A percentile compares a stretch with the other conserved stretches of the same genome.
Conservation (phyloP, 2,329 filamentous ascomycete genomes). For the Ascomycota sp. region DNA sequence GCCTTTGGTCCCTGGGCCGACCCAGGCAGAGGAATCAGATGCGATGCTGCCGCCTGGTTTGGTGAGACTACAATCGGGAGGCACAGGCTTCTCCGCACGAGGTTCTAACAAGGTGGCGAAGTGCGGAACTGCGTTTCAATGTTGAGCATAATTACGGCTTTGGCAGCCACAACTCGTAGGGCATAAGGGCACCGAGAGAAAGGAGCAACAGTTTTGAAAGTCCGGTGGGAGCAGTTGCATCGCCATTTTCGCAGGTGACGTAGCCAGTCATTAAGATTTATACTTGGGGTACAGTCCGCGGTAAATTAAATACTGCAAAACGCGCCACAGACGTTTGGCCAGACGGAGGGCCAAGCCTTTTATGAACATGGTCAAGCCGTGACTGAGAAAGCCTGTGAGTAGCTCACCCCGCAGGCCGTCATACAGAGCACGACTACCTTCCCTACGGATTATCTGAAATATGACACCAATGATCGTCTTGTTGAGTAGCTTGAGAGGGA, state of each 20-base stretch:
- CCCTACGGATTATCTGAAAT: conserved; percentile 32
- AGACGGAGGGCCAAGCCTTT: conserved; percentile 59
- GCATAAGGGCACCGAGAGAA: too few relatives aligned
- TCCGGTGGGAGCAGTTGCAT: too few relatives aligned
- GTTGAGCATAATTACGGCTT: too few relatives aligned
- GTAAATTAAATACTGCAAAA: conserved; percentile 13
- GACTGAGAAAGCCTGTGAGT: conserved; percentile 64
- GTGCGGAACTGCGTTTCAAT: conserved; percentile 63
- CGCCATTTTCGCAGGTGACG: too few relatives aligned
- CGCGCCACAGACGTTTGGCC: conserved; percentile 53
- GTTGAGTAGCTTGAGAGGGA: conserved; percentile 7
- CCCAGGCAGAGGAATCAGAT: conserved; percentile 21
- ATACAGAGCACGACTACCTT: conserved; percentile 53
- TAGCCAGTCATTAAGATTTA: too few relatives aligned
- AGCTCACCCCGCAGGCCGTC: conserved; percentile 58
- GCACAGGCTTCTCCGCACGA: conserved; percentile 81
- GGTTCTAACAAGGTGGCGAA: conserved; percentile 68
- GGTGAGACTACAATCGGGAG: conserved; percentile 64
- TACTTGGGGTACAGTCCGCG: conserved; percentile 4
- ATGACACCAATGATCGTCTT: conserved; percentile 44
- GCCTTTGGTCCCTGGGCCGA: conserved; percentile 38
- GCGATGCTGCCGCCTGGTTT: conserved; percentile 48
- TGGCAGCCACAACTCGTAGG: too few relatives aligned
- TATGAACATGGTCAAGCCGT: conserved; percentile 71
- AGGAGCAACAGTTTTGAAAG: too few relatives aligned